Base-by-base conservation (phyloP, 805 yeast species). In the Blastobotrys robertii region DNA sequence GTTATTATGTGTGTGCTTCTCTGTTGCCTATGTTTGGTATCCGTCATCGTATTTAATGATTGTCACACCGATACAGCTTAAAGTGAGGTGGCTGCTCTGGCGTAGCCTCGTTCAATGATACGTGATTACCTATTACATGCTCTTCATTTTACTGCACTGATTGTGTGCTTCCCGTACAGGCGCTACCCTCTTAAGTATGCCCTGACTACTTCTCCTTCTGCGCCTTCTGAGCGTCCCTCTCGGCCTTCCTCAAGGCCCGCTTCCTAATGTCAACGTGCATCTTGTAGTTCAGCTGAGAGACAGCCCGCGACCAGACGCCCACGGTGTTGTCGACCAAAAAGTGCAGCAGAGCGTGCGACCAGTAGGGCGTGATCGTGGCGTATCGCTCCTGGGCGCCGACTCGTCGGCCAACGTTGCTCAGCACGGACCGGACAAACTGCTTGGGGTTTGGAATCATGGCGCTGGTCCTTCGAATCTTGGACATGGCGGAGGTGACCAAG, bases 401-500 rank as follows among this genome's bases (percentile, higher is more conserved):
- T 53, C 94, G 77, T 58, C 84, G 80, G 16, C 97, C 97, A 47
- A 81, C 74, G 43, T 73, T 70, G 37, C 65, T 65, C 55, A 92
- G 72, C 5, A 84, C 72, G 13, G 92, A 65, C n/a, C 66, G 60
- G 35, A 92, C 98, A 63, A 92, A 92, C 19, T 59, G 59, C 59
- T 76, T 74, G 43, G 97, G 95, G 55, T 68, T 79, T 47, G 98
- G 98, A 56, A 88, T 84, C 53, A 78, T 54, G 30, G 70, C 60
- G 15, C 94, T 81, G 8, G 92, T 59, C 56, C 81, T 78, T 65
- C 80, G 81, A 56, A 92, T 77, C 70, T 92, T 92, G 37, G 97
- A 88, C 97, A 92, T 87, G 48, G 94, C 84, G 30, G 95, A 83
- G 4, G 96, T 82, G 34, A 92, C 97, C 54, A 92, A 70, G 64